phyloP scores from a whole-genome alignment of 768 basidiomycete genomes.

The Leccinum subgranulosum region DNA sequence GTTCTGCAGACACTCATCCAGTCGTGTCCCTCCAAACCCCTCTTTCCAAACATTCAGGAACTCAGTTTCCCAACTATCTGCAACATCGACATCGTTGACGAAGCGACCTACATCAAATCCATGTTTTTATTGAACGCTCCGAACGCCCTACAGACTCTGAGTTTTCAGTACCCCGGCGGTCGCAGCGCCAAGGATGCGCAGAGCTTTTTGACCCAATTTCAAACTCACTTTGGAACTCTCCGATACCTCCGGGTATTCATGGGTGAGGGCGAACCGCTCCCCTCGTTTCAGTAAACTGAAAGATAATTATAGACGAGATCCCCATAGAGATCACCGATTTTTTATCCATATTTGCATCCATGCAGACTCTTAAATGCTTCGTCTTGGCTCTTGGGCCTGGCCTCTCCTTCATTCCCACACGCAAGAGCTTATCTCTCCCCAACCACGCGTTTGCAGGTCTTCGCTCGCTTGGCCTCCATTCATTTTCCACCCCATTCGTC shows the following conservation, averaged over 20 bases:
- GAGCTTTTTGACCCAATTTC: slow-evolving; percentile 9
- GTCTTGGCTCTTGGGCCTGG: slow-evolving; percentile 16
- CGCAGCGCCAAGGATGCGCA: slow-evolving; percentile 16
- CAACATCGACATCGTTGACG: slow-evolving; percentile 16
- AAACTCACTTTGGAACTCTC: slow-evolving; percentile 10
- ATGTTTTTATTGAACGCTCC: slow-evolving; percentile 10
- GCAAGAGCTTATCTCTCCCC: slow-evolving; percentile 7
- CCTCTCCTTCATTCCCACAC: slow-evolving; percentile 6
- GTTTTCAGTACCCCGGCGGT: slow-evolving; percentile 14
- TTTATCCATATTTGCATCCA: slow-evolving; percentile 8
- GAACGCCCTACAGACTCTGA: slow-evolving; percentile 4
- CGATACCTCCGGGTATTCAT: slow-evolving; percentile 16
- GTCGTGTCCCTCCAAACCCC: slow-evolving; percentile 18
- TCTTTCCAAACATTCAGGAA: slow-evolving; percentile 24
- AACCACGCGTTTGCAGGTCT: slow-evolving; percentile 5
- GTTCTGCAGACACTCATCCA: slow-evolving; percentile 18
- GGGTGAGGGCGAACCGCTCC: slow-evolving; percentile 3
- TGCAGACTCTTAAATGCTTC: slow-evolving; percentile 15
- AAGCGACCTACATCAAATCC: slow-evolving; percentile 9
- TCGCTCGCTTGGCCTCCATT: slow-evolving; percentile 12
- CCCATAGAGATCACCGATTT: slow-evolving; percentile 16
- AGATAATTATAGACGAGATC: slow-evolving; percentile 2
- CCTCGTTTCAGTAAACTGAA: not conserved
- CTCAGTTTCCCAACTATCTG: slow-evolving; percentile 14
- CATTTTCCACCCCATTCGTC: slow-evolving; percentile 10